A percentile compares a stretch with the other conserved stretches of the same genome.
Conservation (phyloP, 2,329 filamentous ascomycete species). For the Dendrostoma leiphaemia region DNA sequence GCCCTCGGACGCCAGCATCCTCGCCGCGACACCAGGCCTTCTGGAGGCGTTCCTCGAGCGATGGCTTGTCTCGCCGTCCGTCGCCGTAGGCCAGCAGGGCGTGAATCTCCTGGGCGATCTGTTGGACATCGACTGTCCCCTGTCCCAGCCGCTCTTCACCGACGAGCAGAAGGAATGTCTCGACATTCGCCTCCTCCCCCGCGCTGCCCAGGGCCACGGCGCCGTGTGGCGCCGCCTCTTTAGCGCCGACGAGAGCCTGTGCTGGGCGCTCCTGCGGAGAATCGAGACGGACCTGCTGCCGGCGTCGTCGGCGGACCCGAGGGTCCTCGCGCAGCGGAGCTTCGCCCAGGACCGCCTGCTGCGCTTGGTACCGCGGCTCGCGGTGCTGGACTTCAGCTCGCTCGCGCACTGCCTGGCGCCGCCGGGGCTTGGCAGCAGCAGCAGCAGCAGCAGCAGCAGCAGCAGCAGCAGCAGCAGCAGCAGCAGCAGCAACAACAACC, state of each 20-base stretch:
- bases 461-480: slow-evolving; percentile 15
- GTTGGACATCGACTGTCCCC: slow-evolving; percentile 53
- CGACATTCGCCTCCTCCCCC: slow-evolving; percentile 25
- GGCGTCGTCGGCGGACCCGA: slow-evolving; percentile 27
- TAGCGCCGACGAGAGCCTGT: slow-evolving; percentile 37
- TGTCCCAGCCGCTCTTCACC: slow-evolving; percentile 27
- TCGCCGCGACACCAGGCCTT: slow-evolving; percentile 48
- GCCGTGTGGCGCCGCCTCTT: slow-evolving; percentile 55
- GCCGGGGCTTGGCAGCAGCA: slow-evolving; percentile 17
- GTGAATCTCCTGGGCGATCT: slow-evolving; percentile 50
- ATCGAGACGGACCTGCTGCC: slow-evolving; percentile 11
- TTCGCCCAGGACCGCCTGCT: slow-evolving; percentile 54
- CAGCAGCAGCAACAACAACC: slow-evolving; percentile 20
- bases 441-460: slow-evolving; percentile 3
- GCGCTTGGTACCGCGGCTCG: slow-evolving; percentile 49
- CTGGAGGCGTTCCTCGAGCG: slow-evolving; percentile 45
- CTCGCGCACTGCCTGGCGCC: slow-evolving; percentile 34
- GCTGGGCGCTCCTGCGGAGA: slow-evolving; percentile 18
- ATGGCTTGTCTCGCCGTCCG: slow-evolving; percentile 53
- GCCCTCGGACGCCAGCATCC: slow-evolving; percentile 46
- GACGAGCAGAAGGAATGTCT: slow-evolving; percentile 18
- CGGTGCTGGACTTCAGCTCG: slow-evolving; percentile 42
- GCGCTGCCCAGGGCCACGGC: slow-evolving; percentile 46
- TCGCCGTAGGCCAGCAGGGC: slow-evolving; percentile 55
- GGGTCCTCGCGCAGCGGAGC: slow-evolving; percentile 36